A percentile compares a stretch with the other conserved stretches of the same genome.
These are phyloP conservation scores for Eucalyptus cloeziana DNA, from an alignment of 345 rosid species.

Conservation along the genomic window DNA sequence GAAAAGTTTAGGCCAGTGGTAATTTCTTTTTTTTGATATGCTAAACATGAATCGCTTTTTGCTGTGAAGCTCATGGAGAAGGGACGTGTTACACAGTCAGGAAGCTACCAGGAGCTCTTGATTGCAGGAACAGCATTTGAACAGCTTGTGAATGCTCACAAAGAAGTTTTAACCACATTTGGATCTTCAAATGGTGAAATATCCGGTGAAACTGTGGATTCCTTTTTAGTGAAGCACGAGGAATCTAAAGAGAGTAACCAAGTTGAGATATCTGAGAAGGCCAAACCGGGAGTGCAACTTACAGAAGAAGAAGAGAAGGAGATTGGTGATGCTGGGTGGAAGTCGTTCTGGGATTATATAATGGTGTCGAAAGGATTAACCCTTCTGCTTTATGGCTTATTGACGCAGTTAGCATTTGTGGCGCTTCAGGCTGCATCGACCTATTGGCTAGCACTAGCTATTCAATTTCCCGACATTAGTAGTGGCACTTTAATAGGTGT, in stretches of 20 bases:
- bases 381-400: constrained; percentile 12
- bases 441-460: constrained; percentile 67
- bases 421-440: constrained; percentile 49
- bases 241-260: constrained; percentile 2
- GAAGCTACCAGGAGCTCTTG: constrained; percentile 51
- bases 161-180: constrained; percentile 32
- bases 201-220: background rate
- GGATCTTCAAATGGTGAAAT: constrained; percentile 16
- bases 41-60: background rate
- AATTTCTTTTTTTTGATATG: background rate
- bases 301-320: constrained; percentile 62
- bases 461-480: constrained; percentile 31
- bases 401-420: constrained; percentile 29
- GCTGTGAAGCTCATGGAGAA: constrained; percentile 42
- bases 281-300: constrained; percentile 27
- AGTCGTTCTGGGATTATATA: constrained; percentile 53
- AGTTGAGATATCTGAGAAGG: constrained; percentile 11
- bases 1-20: background rate
- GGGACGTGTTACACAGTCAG: constrained; percentile 45
- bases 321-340: constrained; percentile 51
- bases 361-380: constrained; percentile 29
- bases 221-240: background rate
- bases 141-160: constrained; percentile 68
- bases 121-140: constrained; percentile 47
- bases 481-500: constrained; percentile 35